Conservation (phyloP, 2,329 filamentous ascomycete species). For the Xylariaceae sp. region DNA sequence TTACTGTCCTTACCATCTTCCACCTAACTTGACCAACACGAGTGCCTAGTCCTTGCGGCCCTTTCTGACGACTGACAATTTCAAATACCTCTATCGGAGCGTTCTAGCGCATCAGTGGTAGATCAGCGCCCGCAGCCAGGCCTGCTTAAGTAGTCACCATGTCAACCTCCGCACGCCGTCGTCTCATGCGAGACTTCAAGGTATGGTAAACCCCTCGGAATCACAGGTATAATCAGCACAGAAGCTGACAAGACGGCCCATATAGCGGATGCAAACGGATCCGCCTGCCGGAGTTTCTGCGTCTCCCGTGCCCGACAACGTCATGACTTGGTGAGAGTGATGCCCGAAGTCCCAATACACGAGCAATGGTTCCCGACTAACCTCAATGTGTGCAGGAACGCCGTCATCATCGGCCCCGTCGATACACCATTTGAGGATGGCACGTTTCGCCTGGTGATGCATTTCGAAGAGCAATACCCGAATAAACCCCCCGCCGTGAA, state of each 20-base stretch:
- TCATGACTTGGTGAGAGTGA: slow-evolving; percentile 80
- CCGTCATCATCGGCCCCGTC: slow-evolving; percentile 93
- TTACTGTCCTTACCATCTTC: background rate
- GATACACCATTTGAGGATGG: slow-evolving; percentile 98
- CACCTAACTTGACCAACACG: background rate
- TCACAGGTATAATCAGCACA: slow-evolving; percentile 3
- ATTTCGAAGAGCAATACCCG: slow-evolving; percentile 97
- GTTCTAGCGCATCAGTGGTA: background rate
- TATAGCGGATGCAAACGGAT: slow-evolving; percentile 96
- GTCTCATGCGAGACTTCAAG: slow-evolving; percentile 99
- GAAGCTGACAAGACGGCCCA: slow-evolving; percentile 21
- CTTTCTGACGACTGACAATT: background rate
- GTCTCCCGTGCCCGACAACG: slow-evolving; percentile 91
- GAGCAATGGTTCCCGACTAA: slow-evolving; percentile 27
- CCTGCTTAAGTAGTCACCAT: slow-evolving; percentile 41
- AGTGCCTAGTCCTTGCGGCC: background rate
- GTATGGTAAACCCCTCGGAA: slow-evolving; percentile 41
- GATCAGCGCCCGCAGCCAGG: background rate
- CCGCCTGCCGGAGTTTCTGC: slow-evolving; percentile 95
- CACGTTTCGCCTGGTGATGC: slow-evolving; percentile 96
- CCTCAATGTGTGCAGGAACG: slow-evolving; percentile 63
- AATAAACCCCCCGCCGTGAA: slow-evolving; percentile 98
- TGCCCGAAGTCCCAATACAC: slow-evolving; percentile 12
- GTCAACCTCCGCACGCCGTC: slow-evolving; percentile 93
- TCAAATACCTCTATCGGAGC: background rate